Evolutionary conservation across 345 rosid genomes (phyloP), one percentile per base, ranked within the genome.

Genomic region (Boechera stricta): DNA sequence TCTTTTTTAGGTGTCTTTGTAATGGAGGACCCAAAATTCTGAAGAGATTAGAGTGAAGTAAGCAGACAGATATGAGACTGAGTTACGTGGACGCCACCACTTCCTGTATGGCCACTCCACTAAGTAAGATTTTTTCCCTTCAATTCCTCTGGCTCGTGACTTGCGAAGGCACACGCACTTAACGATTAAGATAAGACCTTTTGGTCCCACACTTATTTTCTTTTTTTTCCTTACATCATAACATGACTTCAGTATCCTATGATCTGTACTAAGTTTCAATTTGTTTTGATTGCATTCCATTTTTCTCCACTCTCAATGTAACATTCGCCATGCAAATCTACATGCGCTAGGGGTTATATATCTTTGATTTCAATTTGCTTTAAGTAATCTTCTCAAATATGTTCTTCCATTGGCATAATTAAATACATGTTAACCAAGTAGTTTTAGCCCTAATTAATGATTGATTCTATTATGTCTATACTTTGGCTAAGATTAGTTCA

Each of bases 1-100:
- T 16, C 8, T 16, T 69, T 36, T 32, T 33, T 52, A 77, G 76
- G n/a, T 77, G 81, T 64, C 81, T 47, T 57, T 77, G 55, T 77
- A 77, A 65, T 71, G 76, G 81, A 77, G 76, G 81, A 71, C 72
- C 81, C 81, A 64, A 71, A 77, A 64, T 55, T 64, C 53, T 13
- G 62, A 72, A 66, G 69, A 56, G 81, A 78, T 72, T 60, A 44
- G 74, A 80, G 86, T 86, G 92, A 90, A 83, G 69, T 73, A 74
- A 77, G 72, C 73, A 78, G 81, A 78, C 69, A 78, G 41, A 36
- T 78, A 82, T 56, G 68, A 71, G 72, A 67, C 60, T 63, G 13
- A 4, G 70, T 86, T 84, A 82, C 76, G 85, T 87, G 91, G 89
- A 87, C 44, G 58, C 84, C 96, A 90, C 91, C 81, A 77, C 71